These are phyloP conservation scores for Tricholoma hemisulphureum DNA, from an alignment of 768 basidiomycete species.

Conservation along the genomic window DNA sequence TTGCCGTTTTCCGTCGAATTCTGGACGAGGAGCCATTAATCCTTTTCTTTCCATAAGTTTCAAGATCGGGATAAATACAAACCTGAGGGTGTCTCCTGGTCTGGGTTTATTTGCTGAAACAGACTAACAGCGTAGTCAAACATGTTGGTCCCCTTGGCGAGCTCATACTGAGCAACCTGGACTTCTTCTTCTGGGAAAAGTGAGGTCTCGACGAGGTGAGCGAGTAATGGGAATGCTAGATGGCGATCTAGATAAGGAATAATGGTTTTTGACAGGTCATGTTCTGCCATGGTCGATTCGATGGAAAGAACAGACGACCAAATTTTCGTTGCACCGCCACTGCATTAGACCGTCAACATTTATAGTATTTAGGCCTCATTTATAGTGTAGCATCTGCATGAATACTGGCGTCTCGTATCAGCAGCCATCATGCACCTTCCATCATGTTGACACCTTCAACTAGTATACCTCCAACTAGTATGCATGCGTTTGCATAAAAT, in stretches of 20 bases:
- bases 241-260: slow-evolving; percentile 94
- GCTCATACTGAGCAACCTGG: slow-evolving; percentile 91
- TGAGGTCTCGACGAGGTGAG: slow-evolving; percentile 75
- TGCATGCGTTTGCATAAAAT: too few species aligned
- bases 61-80: slow-evolving; percentile 16
- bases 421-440: too few species aligned
- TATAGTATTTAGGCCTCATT: too few species aligned
- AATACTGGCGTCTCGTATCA: too few species aligned
- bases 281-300: slow-evolving; percentile 58
- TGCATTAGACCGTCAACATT: neutral
- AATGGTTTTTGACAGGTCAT: slow-evolving; percentile 88
- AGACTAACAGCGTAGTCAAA: slow-evolving; percentile 87
- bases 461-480: too few species aligned
- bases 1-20: slow-evolving; percentile 81
- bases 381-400: too few species aligned
- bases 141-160: slow-evolving; percentile 98
- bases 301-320: neutral
- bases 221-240: slow-evolving; percentile 88
- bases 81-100: slow-evolving; percentile 70
- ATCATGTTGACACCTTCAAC: too few species aligned
- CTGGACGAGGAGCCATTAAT: slow-evolving; percentile 39
- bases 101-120: slow-evolving; percentile 76
- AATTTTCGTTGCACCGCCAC: slow-evolving; percentile 10
- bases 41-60: neutral
- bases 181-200: slow-evolving; percentile 80